Evolutionary conservation across 805 yeast genomes (phyloP).

Genomic region (Yarrowia hollandica): DNA sequence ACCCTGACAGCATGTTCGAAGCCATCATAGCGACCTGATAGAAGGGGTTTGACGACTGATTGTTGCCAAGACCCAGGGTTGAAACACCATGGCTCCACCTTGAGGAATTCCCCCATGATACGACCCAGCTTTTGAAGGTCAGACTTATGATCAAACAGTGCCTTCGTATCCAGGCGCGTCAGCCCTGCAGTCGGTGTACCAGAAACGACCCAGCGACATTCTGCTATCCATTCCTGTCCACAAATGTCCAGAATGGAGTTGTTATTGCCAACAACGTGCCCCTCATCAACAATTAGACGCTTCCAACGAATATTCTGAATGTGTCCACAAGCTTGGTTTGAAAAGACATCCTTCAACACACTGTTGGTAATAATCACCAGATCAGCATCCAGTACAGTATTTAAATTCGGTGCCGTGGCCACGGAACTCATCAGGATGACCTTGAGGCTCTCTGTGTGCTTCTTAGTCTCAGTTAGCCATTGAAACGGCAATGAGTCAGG

Average conservation of each 20-base stretch:
- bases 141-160: not conserved
- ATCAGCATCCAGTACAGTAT: not conserved
- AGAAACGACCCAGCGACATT: slow-evolving; percentile 70
- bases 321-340: not conserved
- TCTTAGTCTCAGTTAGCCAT: slow-evolving; percentile 6
- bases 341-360: not conserved
- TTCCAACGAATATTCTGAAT: slow-evolving; percentile 17
- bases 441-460: slow-evolving; percentile 2
- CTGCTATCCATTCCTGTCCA: slow-evolving; percentile 53
- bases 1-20: slow-evolving; percentile 8
- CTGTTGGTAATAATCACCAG: slow-evolving; percentile 2
- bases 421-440: not conserved
- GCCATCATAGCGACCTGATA: not conserved
- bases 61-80: not conserved
- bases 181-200: slow-evolving; percentile 77
- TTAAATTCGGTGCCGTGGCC: not conserved
- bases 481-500: slow-evolving; percentile 10
- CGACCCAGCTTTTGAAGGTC: slow-evolving; percentile 22
- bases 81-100: slow-evolving; percentile 8
- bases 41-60: not conserved
- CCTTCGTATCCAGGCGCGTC: slow-evolving; percentile 43
- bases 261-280: slow-evolving; percentile 58
- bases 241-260: slow-evolving; percentile 51
- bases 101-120: slow-evolving; percentile 13
- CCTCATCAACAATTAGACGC: slow-evolving; percentile 71